A percentile compares a stretch with the other conserved stretches of the same genome.
These are phyloP conservation scores for Apiospora sp. DNA, from an alignment of 2,329 filamentous ascomycete genomes.

Conservation along the genomic window DNA sequence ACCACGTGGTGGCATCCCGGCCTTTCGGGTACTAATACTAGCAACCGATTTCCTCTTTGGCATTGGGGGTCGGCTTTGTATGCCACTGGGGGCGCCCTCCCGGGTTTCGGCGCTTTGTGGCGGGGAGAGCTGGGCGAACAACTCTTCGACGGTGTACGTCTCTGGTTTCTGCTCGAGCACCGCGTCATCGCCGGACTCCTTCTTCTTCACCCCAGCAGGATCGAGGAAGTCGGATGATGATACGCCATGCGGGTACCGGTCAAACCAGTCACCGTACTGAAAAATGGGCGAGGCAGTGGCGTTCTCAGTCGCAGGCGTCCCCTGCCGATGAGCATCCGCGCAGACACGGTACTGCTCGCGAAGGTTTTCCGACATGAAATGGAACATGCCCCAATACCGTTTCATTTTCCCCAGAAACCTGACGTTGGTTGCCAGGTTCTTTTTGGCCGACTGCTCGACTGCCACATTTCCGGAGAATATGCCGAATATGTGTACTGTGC, in stretches of 20 bases:
- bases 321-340: slow-evolving; percentile 79
- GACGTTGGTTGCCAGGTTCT: slow-evolving; percentile 86
- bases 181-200: slow-evolving; percentile 84
- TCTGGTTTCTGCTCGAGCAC: slow-evolving; percentile 89
- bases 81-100: slow-evolving; percentile 43
- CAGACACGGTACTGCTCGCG: slow-evolving; percentile 88
- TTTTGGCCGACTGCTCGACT: slow-evolving; percentile 80
- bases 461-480: slow-evolving; percentile 85
- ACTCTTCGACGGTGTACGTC: slow-evolving; percentile 93
- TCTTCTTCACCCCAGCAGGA: slow-evolving; percentile 70
- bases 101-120: slow-evolving; percentile 58
- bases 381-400: slow-evolving; percentile 98
- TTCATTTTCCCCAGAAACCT: slow-evolving; percentile 95
- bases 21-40: slow-evolving; percentile 40
- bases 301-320: slow-evolving; percentile 58
- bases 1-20: slow-evolving; percentile 44
- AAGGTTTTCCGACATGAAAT: slow-evolving; percentile 93
- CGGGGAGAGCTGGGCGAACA: slow-evolving; percentile 82
- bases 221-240: slow-evolving; percentile 85
- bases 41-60: slow-evolving; percentile 49
- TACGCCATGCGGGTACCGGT: slow-evolving; percentile 91
- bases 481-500: slow-evolving; percentile 91
- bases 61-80: slow-evolving; percentile 35
- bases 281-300: slow-evolving; percentile 72
- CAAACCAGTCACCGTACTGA: slow-evolving; percentile 98